Conservation (phyloP, 148 eudicot species). For the Rhododendron mucronatum region DNA sequence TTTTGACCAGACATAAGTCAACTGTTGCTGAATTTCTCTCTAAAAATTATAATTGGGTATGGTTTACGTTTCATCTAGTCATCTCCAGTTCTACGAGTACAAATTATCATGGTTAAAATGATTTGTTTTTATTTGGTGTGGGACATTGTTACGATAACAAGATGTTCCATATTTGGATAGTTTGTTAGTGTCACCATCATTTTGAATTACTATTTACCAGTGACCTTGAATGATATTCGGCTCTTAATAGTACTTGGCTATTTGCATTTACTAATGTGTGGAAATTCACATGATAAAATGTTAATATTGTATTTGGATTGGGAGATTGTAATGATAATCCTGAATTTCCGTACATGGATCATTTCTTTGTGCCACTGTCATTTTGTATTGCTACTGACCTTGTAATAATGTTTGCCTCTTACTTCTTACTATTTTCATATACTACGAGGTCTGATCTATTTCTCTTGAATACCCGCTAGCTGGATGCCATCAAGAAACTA, state of each 20-base stretch:
- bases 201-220: not conserved
- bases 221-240: not conserved
- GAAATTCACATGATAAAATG: not conserved
- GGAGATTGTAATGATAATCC: not conserved
- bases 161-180: not conserved
- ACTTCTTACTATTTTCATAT: not conserved
- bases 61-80: not conserved
- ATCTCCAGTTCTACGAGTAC: not conserved
- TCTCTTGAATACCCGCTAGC: not conserved
- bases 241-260: not conserved
- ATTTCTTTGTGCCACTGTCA: not conserved
- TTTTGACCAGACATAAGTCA: conserved; percentile 93
- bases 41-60: conserved; percentile 83
- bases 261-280: not conserved
- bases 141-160: not conserved
- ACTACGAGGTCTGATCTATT: not conserved
- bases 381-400: not conserved
- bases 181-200: not conserved
- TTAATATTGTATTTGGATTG: too few species aligned
- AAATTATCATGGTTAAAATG: not conserved
- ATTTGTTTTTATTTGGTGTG: not conserved
- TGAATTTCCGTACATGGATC: not conserved
- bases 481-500: not conserved
- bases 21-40: conserved; percentile 94
- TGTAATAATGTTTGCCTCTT: not conserved